Base-by-base conservation (phyloP, 768 basidiomycete species). In the Amylocystis lapponica region DNA sequence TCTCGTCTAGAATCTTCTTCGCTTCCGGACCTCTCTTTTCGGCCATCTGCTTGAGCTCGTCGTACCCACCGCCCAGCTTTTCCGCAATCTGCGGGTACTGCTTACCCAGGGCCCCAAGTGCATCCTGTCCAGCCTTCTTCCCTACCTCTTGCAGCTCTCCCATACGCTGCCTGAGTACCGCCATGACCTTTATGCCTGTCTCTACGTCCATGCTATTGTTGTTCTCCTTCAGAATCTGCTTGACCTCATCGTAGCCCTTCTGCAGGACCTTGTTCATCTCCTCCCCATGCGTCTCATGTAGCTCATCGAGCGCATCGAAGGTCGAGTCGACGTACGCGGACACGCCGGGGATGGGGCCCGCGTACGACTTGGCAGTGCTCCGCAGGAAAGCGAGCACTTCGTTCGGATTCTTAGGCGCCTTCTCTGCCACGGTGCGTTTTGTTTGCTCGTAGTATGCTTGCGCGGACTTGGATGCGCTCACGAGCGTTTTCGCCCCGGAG, bases 291-390 rank as follows among this genome's bases (percentile, higher is more conserved):
- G 60, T 54, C 23, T 66, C 62, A 25, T 63, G 59, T 11, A 68
- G 51, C 39, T 63, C 54, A 35, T 68, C 68, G 30, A 72, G 48
- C n/a, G 55, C 53, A 50, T 74, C 69, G 49, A 76, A 75, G 0
- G 60, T 66, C 34, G 47, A 52, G 57, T 75, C 71, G 42, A 75
- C 60, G 31, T 67, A 44, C 5, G 59, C 36, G 2, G 58, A 60
- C 0, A 69, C 62, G 2, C 66, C 66, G 1, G 73, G 72, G 25
- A 74, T 49, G 37, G 63, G 46, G 25, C 58, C 59, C 22, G 66
- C 57, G 52, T 72, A 72, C 10, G 67, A 58, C 51, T 70, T 72
- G 21, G 65, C 65, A 27, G 66, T 60, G 27, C 51, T 43, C 42
- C 72, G 68, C 17, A 75, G 65, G 52, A 58, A 58, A n/a, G 50